Evolutionary conservation across 202 grass and related monocot species (phyloP).

Genomic region (Musa balbisiana): DNA sequence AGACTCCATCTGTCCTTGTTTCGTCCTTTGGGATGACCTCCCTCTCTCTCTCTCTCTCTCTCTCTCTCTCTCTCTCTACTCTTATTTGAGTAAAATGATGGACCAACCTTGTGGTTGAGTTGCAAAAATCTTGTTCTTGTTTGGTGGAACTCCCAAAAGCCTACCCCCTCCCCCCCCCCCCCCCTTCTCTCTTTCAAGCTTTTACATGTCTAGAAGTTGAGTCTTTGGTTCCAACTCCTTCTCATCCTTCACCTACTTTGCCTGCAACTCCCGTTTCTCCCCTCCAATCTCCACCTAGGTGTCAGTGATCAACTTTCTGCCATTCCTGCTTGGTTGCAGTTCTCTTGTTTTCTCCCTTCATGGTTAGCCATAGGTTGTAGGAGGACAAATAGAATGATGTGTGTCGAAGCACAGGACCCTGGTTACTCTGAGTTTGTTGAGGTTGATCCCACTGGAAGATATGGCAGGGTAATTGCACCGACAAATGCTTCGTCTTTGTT

Average conservation of each 20-base stretch:
- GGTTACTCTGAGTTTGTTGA: constrained; percentile 63
- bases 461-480: constrained; percentile 62
- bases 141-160: not conserved
- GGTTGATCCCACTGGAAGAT: constrained; percentile 88
- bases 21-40: constrained; percentile 9
- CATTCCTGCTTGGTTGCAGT: not conserved
- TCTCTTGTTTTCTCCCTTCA: not conserved
- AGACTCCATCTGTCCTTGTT: not conserved
- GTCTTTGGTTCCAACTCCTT: not conserved
- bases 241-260: not conserved
- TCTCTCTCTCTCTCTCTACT: not conserved
- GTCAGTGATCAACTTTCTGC: not conserved
- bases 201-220: not conserved
- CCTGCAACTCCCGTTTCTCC: not conserved
- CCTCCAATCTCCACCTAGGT: not conserved
- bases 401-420: constrained; percentile 25
- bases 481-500: not conserved
- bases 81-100: not conserved
- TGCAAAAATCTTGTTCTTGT: constrained; percentile 4
- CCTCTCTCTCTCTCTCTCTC: no score
- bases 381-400: constrained; percentile 47
- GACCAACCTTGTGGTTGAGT: not conserved
- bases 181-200: not conserved
- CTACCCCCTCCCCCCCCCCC: no score
- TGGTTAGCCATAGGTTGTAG: not conserved